Evolutionary conservation across 1,284 basidiomycete genomes (phyloP).

Genomic region (Cutaneotrichosporon sp.): DNA sequence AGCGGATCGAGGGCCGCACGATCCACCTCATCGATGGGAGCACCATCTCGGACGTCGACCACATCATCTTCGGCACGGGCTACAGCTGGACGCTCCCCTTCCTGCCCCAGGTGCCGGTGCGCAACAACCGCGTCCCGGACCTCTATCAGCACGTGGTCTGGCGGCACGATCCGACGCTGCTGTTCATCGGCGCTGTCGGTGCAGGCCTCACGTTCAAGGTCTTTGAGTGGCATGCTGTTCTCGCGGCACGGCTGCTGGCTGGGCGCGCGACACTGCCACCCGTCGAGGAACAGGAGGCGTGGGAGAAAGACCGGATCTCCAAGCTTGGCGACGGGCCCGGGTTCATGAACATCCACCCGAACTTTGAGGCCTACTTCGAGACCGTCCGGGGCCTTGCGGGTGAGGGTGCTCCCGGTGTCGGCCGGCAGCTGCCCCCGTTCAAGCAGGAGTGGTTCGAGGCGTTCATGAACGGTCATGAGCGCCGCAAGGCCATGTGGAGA

Average conservation of each 20-base stretch:
- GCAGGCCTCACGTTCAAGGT: constrained; percentile 42
- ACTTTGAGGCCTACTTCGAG: constrained; percentile 22
- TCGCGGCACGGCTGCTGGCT: constrained; percentile 35
- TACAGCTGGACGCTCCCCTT: constrained; percentile 20
- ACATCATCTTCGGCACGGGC: constrained; percentile 21
- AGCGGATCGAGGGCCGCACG: constrained; percentile 10
- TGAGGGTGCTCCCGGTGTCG: constrained; percentile 6
- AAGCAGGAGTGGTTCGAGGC: constrained; percentile 12
- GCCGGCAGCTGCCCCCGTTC: constrained; percentile 14
- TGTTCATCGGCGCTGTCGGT: constrained; percentile 49
- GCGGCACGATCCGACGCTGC: constrained; percentile 59
- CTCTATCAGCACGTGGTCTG: constrained; percentile 58
- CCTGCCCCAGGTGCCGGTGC: constrained; percentile 45
- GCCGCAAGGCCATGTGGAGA: constrained; percentile 16
- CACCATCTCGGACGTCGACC: constrained; percentile 14
- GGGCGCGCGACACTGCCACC: constrained; percentile 34
- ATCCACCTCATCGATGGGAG: constrained; percentile 13
- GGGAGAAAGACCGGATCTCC: constrained; percentile 14
- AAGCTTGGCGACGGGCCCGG: constrained; percentile 10
- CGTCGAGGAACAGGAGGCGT: constrained; percentile 1
- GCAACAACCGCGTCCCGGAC: constrained; percentile 56
- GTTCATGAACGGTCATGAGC: constrained; percentile 17
- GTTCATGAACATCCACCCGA: constrained; percentile 9
- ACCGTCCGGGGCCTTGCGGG: constrained; percentile 6
- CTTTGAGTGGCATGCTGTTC: constrained; percentile 43